Percentiles rank a stretch among this genome's conserved stretches.
phyloP scores from a whole-genome alignment of 1,139 yeast genomes.

The Taphrina pruni region DNA sequence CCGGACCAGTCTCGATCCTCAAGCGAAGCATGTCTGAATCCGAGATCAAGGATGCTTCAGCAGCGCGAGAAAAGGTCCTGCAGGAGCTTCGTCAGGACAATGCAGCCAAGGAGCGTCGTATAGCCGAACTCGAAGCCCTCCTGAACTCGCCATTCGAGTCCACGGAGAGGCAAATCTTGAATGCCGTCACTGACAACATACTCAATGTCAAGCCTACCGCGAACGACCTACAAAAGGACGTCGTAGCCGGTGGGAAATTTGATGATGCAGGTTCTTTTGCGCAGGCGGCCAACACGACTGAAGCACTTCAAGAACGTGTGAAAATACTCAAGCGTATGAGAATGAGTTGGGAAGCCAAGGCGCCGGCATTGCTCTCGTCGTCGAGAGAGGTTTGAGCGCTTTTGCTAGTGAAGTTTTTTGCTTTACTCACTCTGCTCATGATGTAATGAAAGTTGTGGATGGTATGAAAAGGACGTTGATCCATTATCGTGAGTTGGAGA shows the following conservation, averaged over 20 bases:
- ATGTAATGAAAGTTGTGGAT: too few species aligned
- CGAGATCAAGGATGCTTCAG: neutral
- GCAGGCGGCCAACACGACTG: neutral
- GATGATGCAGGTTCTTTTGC: neutral
- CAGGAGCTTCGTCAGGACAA: neutral
- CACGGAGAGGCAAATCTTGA: conserved; percentile 20
- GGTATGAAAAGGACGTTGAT: too few species aligned
- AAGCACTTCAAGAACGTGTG: conserved; percentile 10
- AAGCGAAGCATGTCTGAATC: conserved; percentile 14
- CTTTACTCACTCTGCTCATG: too few species aligned
- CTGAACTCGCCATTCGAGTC: conserved; percentile 11
- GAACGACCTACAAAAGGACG: neutral
- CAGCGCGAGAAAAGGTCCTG: neutral
- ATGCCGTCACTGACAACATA: conserved; percentile 15
- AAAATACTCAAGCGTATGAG: conserved; percentile 10
- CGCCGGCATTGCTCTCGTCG: conserved; percentile 9
- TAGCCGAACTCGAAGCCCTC: conserved; percentile 15
- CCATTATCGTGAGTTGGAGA: too few species aligned
- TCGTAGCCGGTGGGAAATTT: neutral
- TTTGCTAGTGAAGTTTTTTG: too few species aligned
- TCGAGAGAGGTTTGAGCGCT: neutral
- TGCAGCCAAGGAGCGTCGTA: conserved; percentile 11
- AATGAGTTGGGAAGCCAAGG: conserved; percentile 23
- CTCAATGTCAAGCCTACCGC: neutral
- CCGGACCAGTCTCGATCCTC: conserved; percentile 5